These are phyloP conservation scores for Ceratocystis cubensis DNA, from an alignment of 2,329 filamentous ascomycete genomes.

Conservation along the genomic window DNA sequence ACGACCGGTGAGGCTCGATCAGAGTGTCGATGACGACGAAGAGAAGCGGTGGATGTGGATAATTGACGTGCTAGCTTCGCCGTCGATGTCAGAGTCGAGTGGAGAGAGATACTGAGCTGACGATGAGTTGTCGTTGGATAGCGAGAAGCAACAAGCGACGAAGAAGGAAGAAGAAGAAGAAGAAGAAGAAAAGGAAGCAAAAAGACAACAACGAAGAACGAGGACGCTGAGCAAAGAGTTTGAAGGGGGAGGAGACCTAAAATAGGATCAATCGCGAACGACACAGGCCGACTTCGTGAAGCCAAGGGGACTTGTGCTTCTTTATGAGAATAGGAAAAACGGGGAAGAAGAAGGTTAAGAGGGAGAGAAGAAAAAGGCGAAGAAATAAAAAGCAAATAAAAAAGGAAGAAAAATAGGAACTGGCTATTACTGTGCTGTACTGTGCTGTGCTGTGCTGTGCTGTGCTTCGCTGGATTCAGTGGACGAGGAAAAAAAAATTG, in stretches of 20 bases:
- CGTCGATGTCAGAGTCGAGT: neutral
- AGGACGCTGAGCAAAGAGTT: constrained; percentile 10
- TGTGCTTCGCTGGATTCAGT: neutral
- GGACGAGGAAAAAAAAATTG: neutral
- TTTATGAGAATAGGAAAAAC: constrained; percentile 11
- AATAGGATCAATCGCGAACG: constrained; percentile 20
- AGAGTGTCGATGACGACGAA: neutral
- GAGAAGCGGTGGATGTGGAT: neutral
- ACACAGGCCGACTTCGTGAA: constrained; percentile 11
- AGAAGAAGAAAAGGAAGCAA: neutral
- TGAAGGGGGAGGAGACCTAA: constrained; percentile 14
- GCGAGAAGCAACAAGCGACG: neutral
- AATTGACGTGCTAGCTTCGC: neutral
- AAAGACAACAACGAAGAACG: neutral
- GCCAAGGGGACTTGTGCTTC: constrained; percentile 18
- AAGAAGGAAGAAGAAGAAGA: neutral
- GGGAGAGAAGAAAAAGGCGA: neutral
- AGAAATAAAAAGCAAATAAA: constrained; percentile 1
- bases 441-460: too few relatives aligned
- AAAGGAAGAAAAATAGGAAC: neutral
- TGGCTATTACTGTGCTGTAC: neutral
- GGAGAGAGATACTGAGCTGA: neutral
- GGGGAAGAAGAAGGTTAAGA: neutral
- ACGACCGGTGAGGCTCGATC: neutral
- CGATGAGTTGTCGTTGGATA: neutral